These are phyloP conservation scores for Phytophthora niederhauseri DNA, from an alignment of 352 stramenopile genomes.

Conservation along the genomic window DNA sequence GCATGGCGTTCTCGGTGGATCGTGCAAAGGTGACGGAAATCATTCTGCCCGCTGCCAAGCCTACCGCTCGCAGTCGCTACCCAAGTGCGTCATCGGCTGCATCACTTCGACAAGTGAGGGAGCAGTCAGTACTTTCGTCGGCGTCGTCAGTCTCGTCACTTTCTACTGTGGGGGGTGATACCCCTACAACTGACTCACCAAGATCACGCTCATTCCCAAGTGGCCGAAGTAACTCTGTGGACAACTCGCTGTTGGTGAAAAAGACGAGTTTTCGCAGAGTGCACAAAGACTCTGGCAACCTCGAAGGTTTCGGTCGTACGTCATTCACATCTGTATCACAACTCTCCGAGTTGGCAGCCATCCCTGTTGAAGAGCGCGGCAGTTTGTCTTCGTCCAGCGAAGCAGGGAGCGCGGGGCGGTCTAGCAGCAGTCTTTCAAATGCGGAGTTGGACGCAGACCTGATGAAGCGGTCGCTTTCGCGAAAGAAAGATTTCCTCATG, in stretches of 20 bases:
- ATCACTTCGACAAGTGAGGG: conserved; percentile 41
- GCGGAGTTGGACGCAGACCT: conserved; percentile 61
- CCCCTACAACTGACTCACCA: conserved; percentile 34
- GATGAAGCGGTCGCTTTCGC: conserved; percentile 84
- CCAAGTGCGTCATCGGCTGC: conserved; percentile 51
- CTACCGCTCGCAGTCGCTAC: conserved; percentile 55
- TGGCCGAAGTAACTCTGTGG: conserved; percentile 53
- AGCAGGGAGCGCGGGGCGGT: conserved; percentile 30
- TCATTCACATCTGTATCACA: conserved; percentile 80
- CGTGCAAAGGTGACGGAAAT: conserved; percentile 87
- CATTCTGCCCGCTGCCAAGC: conserved; percentile 67
- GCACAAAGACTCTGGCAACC: conserved; percentile 48
- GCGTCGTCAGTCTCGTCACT: conserved; percentile 50
- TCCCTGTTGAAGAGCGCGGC: conserved; percentile 38
- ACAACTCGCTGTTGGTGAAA: conserved; percentile 48
- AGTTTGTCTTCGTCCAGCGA: conserved; percentile 65
- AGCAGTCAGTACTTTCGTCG: conserved; percentile 45
- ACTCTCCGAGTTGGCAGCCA: conserved; percentile 53
- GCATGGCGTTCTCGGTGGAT: conserved; percentile 84
- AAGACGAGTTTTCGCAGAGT: conserved; percentile 57
- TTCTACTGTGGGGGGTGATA: conserved; percentile 33
- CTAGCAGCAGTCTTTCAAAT: conserved; percentile 35
- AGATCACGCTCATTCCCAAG: conserved; percentile 35
- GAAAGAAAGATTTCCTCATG: conserved; percentile 92
- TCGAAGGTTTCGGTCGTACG: conserved; percentile 69